Conservation (phyloP, 108 stramenopile genomes). For the Pseudonitzschia pungens region DNA sequence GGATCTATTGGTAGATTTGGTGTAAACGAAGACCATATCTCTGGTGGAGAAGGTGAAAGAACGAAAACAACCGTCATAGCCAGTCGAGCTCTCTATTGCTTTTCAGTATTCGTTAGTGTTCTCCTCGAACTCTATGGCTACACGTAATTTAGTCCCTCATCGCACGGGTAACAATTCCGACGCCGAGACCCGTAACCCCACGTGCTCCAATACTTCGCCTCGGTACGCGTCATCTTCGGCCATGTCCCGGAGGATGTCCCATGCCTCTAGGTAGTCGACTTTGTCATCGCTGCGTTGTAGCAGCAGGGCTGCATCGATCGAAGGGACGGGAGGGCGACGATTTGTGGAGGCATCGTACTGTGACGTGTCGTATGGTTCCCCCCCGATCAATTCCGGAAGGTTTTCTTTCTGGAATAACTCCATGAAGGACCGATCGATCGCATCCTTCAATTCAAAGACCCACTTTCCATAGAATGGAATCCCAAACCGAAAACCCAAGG, state of each 20-base stretch:
- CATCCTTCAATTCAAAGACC: constrained; percentile 83
- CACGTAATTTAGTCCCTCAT: too few relatives aligned
- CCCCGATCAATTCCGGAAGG: constrained; percentile 36
- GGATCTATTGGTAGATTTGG: constrained; percentile 20
- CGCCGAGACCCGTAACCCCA: background rate
- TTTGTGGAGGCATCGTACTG: constrained; percentile 53
- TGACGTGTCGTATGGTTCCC: constrained; percentile 54
- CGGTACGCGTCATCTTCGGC: constrained; percentile 56
- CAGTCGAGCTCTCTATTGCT: too few relatives aligned
- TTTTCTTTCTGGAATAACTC: constrained; percentile 61
- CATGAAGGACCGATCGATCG: constrained; percentile 82
- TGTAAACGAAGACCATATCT: background rate
- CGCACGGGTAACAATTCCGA: too few relatives aligned
- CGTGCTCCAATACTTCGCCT: constrained; percentile 33
- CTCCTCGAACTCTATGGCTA: too few relatives aligned
- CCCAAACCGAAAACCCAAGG: constrained; percentile 88
- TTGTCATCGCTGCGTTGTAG: constrained; percentile 65
- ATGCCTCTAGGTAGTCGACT: constrained; percentile 64
- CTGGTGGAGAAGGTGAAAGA: too few relatives aligned
- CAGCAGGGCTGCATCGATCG: constrained; percentile 54
- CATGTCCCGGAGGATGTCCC: constrained; percentile 74
- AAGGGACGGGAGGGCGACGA: constrained; percentile 30
- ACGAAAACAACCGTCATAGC: too few relatives aligned
- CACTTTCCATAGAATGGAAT: constrained; percentile 81
- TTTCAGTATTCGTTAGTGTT: too few relatives aligned